Conservation (phyloP, 108 stramenopile genomes). For the Craspedostauros australis region DNA sequence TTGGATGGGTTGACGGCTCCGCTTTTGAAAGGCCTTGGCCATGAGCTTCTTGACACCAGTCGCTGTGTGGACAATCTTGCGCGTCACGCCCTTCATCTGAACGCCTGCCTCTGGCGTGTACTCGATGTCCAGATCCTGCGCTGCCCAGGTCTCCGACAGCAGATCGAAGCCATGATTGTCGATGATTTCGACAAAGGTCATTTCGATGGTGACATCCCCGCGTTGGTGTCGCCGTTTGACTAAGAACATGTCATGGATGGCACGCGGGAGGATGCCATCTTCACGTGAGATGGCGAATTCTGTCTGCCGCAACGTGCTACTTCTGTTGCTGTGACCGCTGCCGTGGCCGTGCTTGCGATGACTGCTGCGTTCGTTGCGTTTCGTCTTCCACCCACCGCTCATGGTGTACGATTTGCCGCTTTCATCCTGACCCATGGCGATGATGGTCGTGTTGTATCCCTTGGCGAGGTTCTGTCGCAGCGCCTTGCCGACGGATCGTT, state of each 20-base stretch:
- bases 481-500: conserved; percentile 7
- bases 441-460: conserved; percentile 32
- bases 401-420: conserved; percentile 18
- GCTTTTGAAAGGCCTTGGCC: no score
- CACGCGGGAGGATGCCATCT: conserved; percentile 51
- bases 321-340: no score
- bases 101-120: not conserved
- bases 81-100: not conserved
- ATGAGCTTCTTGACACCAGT: no score
- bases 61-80: no score
- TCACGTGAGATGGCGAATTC: conserved; percentile 2
- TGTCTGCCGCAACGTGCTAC: not conserved
- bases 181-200: conserved; percentile 27
- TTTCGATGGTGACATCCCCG: conserved; percentile 15
- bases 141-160: not conserved
- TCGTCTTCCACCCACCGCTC: not conserved
- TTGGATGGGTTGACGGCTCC: no score
- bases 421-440: conserved; percentile 14
- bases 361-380: no score
- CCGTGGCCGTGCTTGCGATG: no score
- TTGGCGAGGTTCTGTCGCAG: conserved; percentile 14
- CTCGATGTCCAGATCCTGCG: not conserved
- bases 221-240: conserved; percentile 19
- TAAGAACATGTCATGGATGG: conserved; percentile 42
- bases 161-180: conserved; percentile 12